Evolutionary conservation across 768 basidiomycete species (phyloP).

Genomic region (Suillus brevipes): DNA sequence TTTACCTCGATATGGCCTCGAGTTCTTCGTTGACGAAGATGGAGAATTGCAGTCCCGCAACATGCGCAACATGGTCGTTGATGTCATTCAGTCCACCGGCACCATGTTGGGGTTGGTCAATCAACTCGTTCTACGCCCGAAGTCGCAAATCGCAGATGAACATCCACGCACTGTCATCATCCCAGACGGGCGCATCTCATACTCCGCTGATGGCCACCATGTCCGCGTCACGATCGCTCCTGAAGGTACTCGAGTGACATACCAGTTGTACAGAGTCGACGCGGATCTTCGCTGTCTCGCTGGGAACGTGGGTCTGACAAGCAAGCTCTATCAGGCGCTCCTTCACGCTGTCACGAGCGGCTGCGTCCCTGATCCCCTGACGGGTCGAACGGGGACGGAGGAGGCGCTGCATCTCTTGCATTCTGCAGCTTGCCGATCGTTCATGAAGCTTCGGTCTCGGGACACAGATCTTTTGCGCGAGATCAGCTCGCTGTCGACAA

Average conservation of each 20-base stretch:
- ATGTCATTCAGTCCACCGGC: constrained; percentile 40
- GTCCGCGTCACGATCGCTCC: constrained; percentile 19
- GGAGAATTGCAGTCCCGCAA: constrained; percentile 41
- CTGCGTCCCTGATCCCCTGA: constrained; percentile 44
- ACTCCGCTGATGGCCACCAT: constrained; percentile 13
- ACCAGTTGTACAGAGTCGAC: constrained; percentile 33
- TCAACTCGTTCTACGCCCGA: constrained; percentile 40
- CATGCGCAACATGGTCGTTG: too few relatives aligned
- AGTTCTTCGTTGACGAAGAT: constrained; percentile 38
- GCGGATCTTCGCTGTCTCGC: constrained; percentile 30
- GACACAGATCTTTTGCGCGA: constrained; percentile 34
- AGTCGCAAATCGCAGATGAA: constrained; percentile 6
- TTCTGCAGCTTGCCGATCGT: constrained; percentile 40
- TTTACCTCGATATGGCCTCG: constrained; percentile 42
- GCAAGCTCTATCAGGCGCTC: constrained; percentile 37
- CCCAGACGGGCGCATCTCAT: constrained; percentile 36
- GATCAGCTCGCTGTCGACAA: constrained; percentile 37
- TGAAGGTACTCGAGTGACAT: constrained; percentile 11
- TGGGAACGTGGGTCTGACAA: constrained; percentile 26
- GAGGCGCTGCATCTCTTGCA: constrained; percentile 42
- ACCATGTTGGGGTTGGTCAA: constrained; percentile 45
- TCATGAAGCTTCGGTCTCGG: constrained; percentile 33
- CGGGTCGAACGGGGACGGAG: constrained; percentile 42
- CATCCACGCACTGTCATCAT: constrained; percentile 36
- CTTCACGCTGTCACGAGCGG: too few relatives aligned